Base-by-base conservation (phyloP, 2,329 filamentous ascomycete genomes). In the Dactylellina haptotyla region DNA sequence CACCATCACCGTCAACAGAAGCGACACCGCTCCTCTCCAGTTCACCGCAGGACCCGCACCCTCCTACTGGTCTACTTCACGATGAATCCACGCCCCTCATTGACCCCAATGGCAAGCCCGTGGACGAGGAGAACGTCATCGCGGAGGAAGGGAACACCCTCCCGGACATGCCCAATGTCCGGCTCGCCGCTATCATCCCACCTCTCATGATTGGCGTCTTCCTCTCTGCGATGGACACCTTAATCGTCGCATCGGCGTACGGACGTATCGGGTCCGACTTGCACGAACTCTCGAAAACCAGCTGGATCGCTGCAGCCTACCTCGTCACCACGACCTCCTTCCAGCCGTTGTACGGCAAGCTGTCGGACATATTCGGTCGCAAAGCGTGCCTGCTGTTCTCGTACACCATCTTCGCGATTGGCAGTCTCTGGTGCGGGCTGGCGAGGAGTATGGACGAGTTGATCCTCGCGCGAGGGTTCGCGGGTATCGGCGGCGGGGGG, bases 201-300 rank as follows among this genome's bases (percentile, higher is more conserved):
- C 54, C 63, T 8, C 63, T 75, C 30, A 66, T 75, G 26, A 67
- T 75, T 18, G 70, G 70, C 4, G 63, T 93, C 41, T 91, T 91
- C 78, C 83, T 94, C 5, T 85, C 88, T 18, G 89, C 90, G 2
- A 84, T 89, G 56, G 91, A 94, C 78, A 90, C 93, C 80, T 91
- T 91, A 0, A 61, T 72, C 50, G 73, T 72, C 26, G 87, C 93
- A 53, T 87, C 88, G n/a, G 88, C 86, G n/a, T 93, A 93, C 80
- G 89, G 89, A 54, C 87, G 85, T 75, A 93, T 94, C 77, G 90
- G 90, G 9, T 91, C 86, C 65, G 91, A 93, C 75, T 82, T 94
- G 26, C 84, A 90, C 57, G 89, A 90, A 1, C 83, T 94, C 58
- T 91, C 90, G 78, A 87, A 86, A 76, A 92, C 90, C 2, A 89